Percentiles rank a stretch among this genome's conserved stretches.
These are phyloP conservation scores for Alternaria gaisen DNA, from an alignment of 2,329 filamentous ascomycete species.

Conservation along the genomic window DNA sequence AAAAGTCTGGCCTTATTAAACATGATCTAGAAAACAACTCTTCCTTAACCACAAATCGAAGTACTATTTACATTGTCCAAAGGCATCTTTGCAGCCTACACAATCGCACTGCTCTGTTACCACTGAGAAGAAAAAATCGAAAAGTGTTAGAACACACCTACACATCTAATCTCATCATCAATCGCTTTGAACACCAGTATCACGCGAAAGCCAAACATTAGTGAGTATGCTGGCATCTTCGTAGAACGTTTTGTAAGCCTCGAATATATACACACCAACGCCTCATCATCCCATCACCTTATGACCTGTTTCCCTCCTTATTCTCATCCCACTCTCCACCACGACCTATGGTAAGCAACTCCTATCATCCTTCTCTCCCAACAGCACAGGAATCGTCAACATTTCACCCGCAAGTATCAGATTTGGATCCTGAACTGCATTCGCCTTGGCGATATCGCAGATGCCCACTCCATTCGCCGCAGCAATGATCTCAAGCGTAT, in stretches of 20 bases:
- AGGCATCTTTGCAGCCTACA: background rate
- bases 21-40: background rate
- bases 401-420: background rate
- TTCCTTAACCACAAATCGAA: background rate
- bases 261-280: too few relatives aligned
- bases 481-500: constrained; percentile 5
- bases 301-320: background rate
- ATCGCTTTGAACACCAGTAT: too few relatives aligned
- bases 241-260: too few relatives aligned
- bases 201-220: too few relatives aligned
- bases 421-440: background rate
- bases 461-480: background rate
- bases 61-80: background rate
- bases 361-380: background rate
- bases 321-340: too few relatives aligned
- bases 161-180: too few relatives aligned
- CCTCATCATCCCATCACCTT: background rate
- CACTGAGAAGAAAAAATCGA: background rate
- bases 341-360: background rate
- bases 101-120: background rate
- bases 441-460: constrained; percentile 2
- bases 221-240: too few relatives aligned
- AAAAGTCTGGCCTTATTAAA: background rate
- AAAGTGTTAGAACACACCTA: background rate
- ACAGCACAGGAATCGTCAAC: background rate